phyloP scores from a whole-genome alignment of 2,329 filamentous ascomycete species.

The Penicillium sclerotiorum region DNA sequence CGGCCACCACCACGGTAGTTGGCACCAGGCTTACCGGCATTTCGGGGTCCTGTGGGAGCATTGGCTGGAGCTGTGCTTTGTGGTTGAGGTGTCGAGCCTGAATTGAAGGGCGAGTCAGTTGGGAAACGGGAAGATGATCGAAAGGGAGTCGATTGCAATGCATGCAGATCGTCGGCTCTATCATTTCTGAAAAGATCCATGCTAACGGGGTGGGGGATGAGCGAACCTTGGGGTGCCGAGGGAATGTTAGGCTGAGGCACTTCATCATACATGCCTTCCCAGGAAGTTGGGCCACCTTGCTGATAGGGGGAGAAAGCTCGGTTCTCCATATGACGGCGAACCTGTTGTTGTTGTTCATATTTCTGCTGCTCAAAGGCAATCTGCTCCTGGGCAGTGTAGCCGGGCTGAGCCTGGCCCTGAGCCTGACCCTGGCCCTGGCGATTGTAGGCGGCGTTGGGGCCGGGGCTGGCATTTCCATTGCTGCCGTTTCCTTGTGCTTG shows the following conservation, averaged over 20 bases:
- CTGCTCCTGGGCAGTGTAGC: constrained; percentile 71
- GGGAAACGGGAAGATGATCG: not conserved
- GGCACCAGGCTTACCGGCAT: constrained; percentile 84
- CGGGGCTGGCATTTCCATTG: constrained; percentile 46
- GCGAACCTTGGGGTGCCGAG: constrained; percentile 53
- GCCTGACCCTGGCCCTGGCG: too few relatives aligned
- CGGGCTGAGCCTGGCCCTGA: constrained; percentile 49
- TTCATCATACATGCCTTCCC: constrained; percentile 99
- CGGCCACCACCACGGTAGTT: constrained; percentile 92
- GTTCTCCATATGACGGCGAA: constrained; percentile 54
- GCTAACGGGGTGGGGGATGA: constrained; percentile 46
- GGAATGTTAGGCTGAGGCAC: constrained; percentile 77
- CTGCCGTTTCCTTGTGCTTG: constrained; percentile 41
- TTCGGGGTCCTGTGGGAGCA: constrained; percentile 93
- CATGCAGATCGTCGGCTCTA: too few relatives aligned
- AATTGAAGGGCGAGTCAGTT: constrained; percentile 1
- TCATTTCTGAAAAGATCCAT: too few relatives aligned
- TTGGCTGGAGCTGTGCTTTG: constrained; percentile 68
- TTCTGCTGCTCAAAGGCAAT: constrained; percentile 77
- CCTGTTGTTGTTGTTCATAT: constrained; percentile 71
- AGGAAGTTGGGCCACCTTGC: constrained; percentile 73
- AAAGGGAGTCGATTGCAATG: not conserved
- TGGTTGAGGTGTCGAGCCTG: constrained; percentile 46
- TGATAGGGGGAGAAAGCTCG: constrained; percentile 47
- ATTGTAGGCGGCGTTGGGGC: constrained; percentile 55